phyloP scores from a whole-genome alignment of 2,329 filamentous ascomycete genomes.

The Neonectria neomacrospora region DNA sequence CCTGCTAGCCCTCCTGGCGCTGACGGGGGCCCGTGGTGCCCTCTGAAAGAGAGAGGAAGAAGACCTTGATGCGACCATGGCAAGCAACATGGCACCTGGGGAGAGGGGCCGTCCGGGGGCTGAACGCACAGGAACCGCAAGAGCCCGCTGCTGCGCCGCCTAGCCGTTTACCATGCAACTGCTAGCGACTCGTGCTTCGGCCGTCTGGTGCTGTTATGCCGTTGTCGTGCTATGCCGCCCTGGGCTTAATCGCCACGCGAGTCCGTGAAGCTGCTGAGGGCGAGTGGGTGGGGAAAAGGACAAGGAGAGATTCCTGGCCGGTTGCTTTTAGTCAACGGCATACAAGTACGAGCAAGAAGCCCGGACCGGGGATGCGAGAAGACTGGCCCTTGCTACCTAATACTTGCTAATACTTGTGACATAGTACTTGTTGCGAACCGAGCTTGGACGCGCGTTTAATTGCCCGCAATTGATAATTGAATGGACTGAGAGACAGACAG shows the following conservation, averaged over 20 bases:
- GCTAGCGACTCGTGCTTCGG: conserved; percentile 12
- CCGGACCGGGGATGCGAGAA: neutral
- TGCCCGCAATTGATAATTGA: neutral
- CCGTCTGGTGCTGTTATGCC: neutral
- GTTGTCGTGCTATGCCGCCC: conserved; percentile 10
- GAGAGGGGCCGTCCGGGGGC: neutral
- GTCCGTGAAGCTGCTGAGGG: conserved; percentile 6
- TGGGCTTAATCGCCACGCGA: conserved; percentile 27
- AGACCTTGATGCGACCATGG: conserved; percentile 6
- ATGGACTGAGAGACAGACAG: neutral
- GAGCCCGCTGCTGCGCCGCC: conserved; percentile 5
- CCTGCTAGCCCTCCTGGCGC: conserved; percentile 15
- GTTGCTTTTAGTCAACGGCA: conserved; percentile 8
- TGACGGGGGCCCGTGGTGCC: conserved; percentile 1
- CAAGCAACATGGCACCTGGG: neutral
- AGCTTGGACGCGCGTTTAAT: conserved; percentile 21
- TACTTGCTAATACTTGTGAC: too few species aligned
- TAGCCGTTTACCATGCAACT: conserved; percentile 7
- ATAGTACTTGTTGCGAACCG: neutral
- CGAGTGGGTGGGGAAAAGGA: neutral
- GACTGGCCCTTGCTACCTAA: neutral
- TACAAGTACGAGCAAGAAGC: conserved; percentile 1
- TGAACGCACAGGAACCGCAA: conserved; percentile 10
- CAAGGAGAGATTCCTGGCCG: neutral
- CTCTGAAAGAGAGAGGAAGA: neutral